Percentiles rank a stretch among this genome's conserved stretches.
phyloP scores from a whole-genome alignment of 495 filamentous ascomycete species.

The Lasiosphaeria miniovina region DNA sequence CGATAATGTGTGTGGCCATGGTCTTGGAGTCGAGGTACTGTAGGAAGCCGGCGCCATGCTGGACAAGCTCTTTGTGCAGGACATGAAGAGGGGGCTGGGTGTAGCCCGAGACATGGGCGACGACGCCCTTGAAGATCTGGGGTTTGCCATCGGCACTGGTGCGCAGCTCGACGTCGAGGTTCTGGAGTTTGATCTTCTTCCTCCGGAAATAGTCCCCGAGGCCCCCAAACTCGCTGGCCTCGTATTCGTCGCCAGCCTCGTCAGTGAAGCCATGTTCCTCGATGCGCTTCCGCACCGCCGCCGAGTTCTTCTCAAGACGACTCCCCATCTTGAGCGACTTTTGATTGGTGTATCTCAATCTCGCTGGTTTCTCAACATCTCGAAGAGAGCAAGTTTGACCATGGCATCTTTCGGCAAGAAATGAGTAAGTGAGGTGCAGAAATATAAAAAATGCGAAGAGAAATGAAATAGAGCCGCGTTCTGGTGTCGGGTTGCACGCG shows the following conservation, averaged over 20 bases:
- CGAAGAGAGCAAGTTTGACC: neutral
- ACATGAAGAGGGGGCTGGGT: constrained; percentile 88
- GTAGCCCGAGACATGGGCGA: constrained; percentile 89
- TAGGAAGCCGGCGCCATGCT: constrained; percentile 86
- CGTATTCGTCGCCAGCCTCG: constrained; percentile 90
- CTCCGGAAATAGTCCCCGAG: constrained; percentile 86
- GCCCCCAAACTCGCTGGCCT: constrained; percentile 78
- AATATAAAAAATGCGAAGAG: no score
- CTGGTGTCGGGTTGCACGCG: no score
- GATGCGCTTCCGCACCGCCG: constrained; percentile 77
- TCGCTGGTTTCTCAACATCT: neutral
- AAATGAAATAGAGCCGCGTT: no score
- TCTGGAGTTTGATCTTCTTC: constrained; percentile 95
- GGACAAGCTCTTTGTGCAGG: constrained; percentile 79
- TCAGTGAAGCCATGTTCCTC: constrained; percentile 58
- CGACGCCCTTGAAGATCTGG: constrained; percentile 82
- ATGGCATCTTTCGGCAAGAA: constrained; percentile 18
- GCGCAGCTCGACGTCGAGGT: constrained; percentile 80
- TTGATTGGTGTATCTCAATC: neutral
- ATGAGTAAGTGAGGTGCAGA: no score
- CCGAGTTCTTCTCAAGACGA: constrained; percentile 70
- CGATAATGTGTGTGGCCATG: constrained; percentile 90
- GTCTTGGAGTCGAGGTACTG: constrained; percentile 96
- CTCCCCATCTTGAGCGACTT: constrained; percentile 64
- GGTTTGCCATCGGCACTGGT: constrained; percentile 62